Percentiles rank a stretch among this genome's conserved stretches.
Evolutionary conservation across 441 rosid species (phyloP).

Genomic region (Metrosideros polymorpha): DNA sequence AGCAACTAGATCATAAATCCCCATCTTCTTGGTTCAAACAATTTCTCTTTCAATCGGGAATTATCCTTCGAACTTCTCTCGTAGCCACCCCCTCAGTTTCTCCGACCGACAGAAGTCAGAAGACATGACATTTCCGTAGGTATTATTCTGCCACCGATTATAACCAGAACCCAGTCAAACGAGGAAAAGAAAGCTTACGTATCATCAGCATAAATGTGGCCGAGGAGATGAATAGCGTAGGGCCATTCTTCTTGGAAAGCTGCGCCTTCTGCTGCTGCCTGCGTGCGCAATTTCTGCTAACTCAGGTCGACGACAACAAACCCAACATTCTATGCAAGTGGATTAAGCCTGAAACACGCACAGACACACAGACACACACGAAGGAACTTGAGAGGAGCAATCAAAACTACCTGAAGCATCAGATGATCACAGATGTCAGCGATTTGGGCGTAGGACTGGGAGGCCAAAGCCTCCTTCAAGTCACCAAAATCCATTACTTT

Average conservation of each 20-base stretch:
- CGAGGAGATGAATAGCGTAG: slow-evolving; percentile 75
- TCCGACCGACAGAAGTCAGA: not conserved
- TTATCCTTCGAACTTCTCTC: not conserved
- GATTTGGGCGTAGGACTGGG: slow-evolving; percentile 52
- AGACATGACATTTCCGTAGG: not conserved
- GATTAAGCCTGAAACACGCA: not conserved
- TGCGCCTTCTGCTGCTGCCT: slow-evolving; percentile 67
- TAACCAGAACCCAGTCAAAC: not conserved
- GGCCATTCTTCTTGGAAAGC: slow-evolving; percentile 85
- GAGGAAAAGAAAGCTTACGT: slow-evolving; percentile 26
- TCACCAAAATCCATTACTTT: slow-evolving; percentile 47
- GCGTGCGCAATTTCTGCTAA: not conserved
- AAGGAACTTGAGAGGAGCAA: not conserved
- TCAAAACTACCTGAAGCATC: slow-evolving; percentile 48
- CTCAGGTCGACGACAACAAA: not conserved
- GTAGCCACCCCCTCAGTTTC: not conserved
- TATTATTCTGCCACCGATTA: not conserved
- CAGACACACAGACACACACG: not conserved
- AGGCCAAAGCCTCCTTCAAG: slow-evolving; percentile 46
- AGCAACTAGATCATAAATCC: not conserved
- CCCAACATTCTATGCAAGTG: not conserved
- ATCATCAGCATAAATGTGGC: slow-evolving; percentile 58
- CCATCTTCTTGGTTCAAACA: not conserved
- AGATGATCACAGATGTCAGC: slow-evolving; percentile 76
- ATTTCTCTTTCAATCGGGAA: not conserved